Evolutionary conservation across 1,284 basidiomycete species (phyloP).

Genomic region (Pseudozyma sp.): DNA sequence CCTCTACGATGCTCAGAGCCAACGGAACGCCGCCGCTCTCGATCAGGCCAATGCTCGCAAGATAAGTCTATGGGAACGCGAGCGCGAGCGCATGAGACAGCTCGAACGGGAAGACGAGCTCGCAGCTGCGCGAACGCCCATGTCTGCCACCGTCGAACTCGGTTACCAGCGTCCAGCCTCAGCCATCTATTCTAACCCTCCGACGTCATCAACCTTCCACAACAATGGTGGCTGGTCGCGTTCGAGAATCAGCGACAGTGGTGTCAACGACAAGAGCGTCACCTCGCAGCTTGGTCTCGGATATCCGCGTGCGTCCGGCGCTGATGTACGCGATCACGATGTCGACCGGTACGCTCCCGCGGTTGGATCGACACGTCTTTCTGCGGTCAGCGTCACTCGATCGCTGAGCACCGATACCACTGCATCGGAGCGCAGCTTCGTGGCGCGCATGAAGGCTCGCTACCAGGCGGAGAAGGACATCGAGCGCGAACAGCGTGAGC

Average conservation of each 20-base stretch:
- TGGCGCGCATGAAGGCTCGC: conserved; percentile 62
- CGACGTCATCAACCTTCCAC: conserved; percentile 15
- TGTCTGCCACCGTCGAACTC: conserved; percentile 11
- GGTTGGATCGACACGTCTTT: conserved; percentile 52
- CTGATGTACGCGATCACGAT: conserved; percentile 34
- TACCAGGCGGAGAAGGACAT: conserved; percentile 63
- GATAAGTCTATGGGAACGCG: conserved; percentile 51
- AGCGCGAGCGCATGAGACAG: conserved; percentile 50
- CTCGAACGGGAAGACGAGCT: conserved; percentile 51
- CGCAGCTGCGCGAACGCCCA: conserved; percentile 8
- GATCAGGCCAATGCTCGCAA: conserved; percentile 31
- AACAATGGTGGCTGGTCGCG: conserved; percentile 17
- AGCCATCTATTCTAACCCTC: conserved; percentile 15
- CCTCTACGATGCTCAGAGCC: conserved; percentile 14
- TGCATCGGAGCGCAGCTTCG: conserved; percentile 63
- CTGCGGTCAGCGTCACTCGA: conserved; percentile 47
- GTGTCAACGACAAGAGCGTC: conserved; percentile 9
- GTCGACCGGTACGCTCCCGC: conserved; percentile 53
- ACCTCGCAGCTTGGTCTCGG: conserved; percentile 32
- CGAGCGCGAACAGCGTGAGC: conserved; percentile 42
- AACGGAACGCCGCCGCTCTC: conserved; percentile 6
- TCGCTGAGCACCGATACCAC: conserved; percentile 60
- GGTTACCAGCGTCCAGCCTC: conserved; percentile 19
- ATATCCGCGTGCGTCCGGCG: conserved; percentile 19
- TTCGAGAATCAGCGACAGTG: conserved; percentile 22